Base-by-base conservation (phyloP, 495 filamentous ascomycete genomes). In the Amphirosellinia nigrospora region DNA sequence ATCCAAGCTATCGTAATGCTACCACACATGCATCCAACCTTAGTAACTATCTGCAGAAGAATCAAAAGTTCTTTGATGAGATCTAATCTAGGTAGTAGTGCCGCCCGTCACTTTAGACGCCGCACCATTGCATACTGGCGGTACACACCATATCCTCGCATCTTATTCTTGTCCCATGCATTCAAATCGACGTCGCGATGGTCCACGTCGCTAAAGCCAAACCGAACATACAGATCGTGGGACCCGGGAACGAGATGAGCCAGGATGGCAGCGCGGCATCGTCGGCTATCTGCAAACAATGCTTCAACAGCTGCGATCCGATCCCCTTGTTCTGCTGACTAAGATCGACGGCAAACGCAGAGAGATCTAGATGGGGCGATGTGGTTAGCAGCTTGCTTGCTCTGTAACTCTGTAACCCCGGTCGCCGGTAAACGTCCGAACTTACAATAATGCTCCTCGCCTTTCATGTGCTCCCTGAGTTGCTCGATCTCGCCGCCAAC, bases 211-310 rank as follows among this genome's bases (percentile, higher is more conserved):
- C n/a, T 4, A 52, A 59, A 59, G 15, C 55, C 28, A 59, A 36
- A 36, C 4, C 55, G 55, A 15, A 59, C 28, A 36, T 59, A 59
- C 13, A 59, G 23, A n/a, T 36, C 16, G 55, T 59, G 55, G 9
- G 55, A 59, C 16, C 55, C 55, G 55, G 55, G 34, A 59, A 59
- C 16, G 55, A 16, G 30, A 59, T 36, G 15, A 59, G 55, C 55
- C 55, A 59, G 30, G 55, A 16, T 36, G 55, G 55, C 16, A 59
- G 34, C 56, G 16, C 36, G 36, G 56, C 56, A 38, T 59, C 56
- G 16, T 59, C 56, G 13, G 56, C 56, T 36, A 59, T 38, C 56
- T 59, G 56, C 30, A 59, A 19, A 19, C 30, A 59, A 36, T 59
- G 56, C 19, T 21, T 59, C 30, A 59, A 23, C 13, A 28, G 48